These are phyloP conservation scores for Chaetomiaceae sp. DNA, from an alignment of 2,329 filamentous ascomycete genomes.

Conservation along the genomic window DNA sequence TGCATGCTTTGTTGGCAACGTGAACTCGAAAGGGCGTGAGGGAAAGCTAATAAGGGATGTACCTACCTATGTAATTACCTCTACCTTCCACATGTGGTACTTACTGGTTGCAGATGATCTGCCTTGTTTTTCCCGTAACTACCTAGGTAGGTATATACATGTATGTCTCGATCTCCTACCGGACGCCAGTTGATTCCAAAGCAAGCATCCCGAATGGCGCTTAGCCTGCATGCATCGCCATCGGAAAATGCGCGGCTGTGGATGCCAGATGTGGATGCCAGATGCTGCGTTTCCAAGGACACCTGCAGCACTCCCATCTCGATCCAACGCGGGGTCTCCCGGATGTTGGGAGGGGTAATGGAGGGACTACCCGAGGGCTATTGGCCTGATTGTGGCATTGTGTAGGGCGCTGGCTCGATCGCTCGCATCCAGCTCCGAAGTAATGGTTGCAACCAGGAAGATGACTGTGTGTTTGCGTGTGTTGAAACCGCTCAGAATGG, in stretches of 20 bases:
- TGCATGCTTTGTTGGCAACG: too few relatives aligned
- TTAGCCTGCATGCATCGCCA: neutral
- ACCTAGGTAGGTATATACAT: too few relatives aligned
- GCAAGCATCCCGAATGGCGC: too few relatives aligned
- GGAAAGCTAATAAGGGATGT: neutral
- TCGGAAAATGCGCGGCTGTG: neutral
- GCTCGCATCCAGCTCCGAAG: neutral
- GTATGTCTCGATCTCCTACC: too few relatives aligned
- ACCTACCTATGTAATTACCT: too few relatives aligned
- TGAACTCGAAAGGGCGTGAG: neutral
- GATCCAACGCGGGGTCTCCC: slow-evolving; percentile 7
- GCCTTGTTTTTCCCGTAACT: too few relatives aligned
- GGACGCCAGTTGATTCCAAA: too few relatives aligned
- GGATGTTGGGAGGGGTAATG: slow-evolving; percentile 6
- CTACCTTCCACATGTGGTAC: too few relatives aligned
- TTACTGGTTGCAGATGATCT: too few relatives aligned
- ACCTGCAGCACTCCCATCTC: neutral
- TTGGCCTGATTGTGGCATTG: neutral
- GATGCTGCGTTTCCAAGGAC: neutral
- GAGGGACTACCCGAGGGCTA: neutral
- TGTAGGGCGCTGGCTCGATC: neutral
- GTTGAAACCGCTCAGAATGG: neutral
- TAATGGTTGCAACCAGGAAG: neutral
- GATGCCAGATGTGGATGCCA: too few relatives aligned
- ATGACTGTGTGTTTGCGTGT: neutral